A percentile compares a stretch with the other conserved stretches of the same genome.
phyloP scores from a whole-genome alignment of 257 asterid genomes.

The Solanum chaucha region DNA sequence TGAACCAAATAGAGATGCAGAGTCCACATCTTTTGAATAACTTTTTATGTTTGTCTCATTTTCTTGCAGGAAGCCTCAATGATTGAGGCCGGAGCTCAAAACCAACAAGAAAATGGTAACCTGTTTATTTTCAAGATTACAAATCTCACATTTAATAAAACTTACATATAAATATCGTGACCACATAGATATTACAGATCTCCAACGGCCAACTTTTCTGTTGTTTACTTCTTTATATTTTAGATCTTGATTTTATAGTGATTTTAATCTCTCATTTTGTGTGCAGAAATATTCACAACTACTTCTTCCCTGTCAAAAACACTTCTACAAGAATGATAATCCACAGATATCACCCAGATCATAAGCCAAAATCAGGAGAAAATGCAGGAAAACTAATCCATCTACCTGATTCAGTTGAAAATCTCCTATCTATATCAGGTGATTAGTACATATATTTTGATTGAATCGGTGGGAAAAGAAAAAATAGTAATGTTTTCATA shows the following conservation, averaged over 20 bases:
- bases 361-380: slow-evolving; percentile 32
- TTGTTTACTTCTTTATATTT: neutral
- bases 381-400: slow-evolving; percentile 64
- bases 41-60: neutral
- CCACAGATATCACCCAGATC: slow-evolving; percentile 75
- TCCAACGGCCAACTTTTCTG: neutral
- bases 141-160: neutral
- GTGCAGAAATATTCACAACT: slow-evolving; percentile 22
- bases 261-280: neutral
- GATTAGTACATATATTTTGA: neutral
- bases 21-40: neutral
- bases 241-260: neutral
- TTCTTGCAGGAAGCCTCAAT: slow-evolving; percentile 28
- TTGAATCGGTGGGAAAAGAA: no score
- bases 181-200: no score
- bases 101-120: slow-evolving; percentile 34
- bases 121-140: neutral
- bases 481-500: no score
- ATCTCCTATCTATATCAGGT: slow-evolving; percentile 69
- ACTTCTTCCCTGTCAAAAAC: slow-evolving; percentile 10
- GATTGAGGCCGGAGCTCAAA: slow-evolving; percentile 21
- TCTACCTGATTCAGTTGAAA: slow-evolving; percentile 71
- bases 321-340: slow-evolving; percentile 51
- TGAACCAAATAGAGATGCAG: neutral
- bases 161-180: neutral